Conservation (phyloP, 805 yeast species). For the Scheffersomyces amazonensis region DNA sequence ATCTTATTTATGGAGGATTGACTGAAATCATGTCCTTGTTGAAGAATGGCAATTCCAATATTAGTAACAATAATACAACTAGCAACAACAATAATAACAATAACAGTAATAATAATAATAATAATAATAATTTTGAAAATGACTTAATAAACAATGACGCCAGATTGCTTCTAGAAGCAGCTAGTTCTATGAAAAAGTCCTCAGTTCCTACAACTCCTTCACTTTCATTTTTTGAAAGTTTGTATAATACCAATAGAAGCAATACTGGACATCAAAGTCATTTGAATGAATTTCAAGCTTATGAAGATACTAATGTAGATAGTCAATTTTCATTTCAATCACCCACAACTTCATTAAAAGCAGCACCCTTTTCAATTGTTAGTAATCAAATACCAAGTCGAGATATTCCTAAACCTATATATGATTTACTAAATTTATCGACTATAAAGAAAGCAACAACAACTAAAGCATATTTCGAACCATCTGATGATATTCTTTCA, state of each 20-base stretch:
- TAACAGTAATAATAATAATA: background rate
- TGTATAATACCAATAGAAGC: too few relatives aligned
- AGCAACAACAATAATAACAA: background rate
- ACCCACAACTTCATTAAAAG: conserved; percentile 20
- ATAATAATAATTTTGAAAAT: background rate
- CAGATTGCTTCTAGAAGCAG: conserved; percentile 22
- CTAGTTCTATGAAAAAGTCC: conserved; percentile 19
- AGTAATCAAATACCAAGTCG: conserved; percentile 21
- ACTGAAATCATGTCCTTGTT: conserved; percentile 28
- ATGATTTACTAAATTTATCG: conserved; percentile 22
- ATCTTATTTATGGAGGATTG: conserved; percentile 32
- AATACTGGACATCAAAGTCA: background rate
- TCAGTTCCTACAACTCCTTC: conserved; percentile 3
- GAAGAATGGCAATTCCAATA: conserved; percentile 8
- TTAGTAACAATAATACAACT: background rate
- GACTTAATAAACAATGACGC: conserved; percentile 17
- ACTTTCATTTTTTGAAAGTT: background rate
- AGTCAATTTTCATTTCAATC: conserved; percentile 2
- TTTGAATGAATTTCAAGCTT: background rate
- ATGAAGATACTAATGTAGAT: conserved; percentile 1
- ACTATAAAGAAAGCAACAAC: conserved; percentile 1
- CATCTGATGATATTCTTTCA: conserved; percentile 45
- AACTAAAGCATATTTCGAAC: background rate
- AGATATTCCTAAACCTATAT: conserved; percentile 33
- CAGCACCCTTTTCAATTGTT: conserved; percentile 45